Base-by-base conservation (phyloP, 352 stramenopile genomes). In the Phytophthora melonis region DNA sequence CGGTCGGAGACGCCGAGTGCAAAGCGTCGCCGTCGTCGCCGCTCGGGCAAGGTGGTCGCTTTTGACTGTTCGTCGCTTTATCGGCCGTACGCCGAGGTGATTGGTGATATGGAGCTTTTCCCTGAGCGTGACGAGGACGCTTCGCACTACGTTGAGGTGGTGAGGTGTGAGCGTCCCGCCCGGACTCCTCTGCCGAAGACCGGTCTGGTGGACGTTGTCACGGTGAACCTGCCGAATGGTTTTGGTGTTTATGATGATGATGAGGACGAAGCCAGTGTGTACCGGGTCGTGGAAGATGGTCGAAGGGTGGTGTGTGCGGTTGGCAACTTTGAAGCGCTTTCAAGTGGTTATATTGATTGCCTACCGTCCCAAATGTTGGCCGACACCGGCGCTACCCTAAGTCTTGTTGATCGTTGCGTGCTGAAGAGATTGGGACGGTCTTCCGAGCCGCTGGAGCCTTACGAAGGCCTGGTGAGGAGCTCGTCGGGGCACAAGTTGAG, bases 1-100 rank as follows among this genome's bases (percentile, higher is more conserved):
- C 18, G n/a, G 7, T 27, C 6, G 3, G 16, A 13, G 25, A 58
- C 43, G 23, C 4, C 25, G 8, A 63, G 52, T 21, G 25, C 53
- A 4, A 43, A 27, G 6, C 23, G 39, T 1, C 39, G 53, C 3
- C 54, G 45, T 45, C 19, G 41, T 19, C 41, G 41, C 0, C 16
- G 3, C 0, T 13, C 1, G 3, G 45, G 14, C n/a, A 21, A 52
- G 45, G 14, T 4, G 45, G n/a, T 13, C 7, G 5, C 7, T 14
- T 62, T 62, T 32, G 55, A 52, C 7, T 62, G 18, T 34, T 62
- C 55, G 4, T 47, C 55, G 32, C 34, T 62, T 13, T 52, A 52
- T 7, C 19, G 19, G 41, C 41, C 41, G 6, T 47, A 27, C 19
- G 18, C 27, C 16, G 54, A 49, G n/a, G 54, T 19, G 4, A 7